These are phyloP conservation scores for Gossypium davidsonii DNA, from an alignment of 441 rosid genomes.

Conservation along the genomic window DNA sequence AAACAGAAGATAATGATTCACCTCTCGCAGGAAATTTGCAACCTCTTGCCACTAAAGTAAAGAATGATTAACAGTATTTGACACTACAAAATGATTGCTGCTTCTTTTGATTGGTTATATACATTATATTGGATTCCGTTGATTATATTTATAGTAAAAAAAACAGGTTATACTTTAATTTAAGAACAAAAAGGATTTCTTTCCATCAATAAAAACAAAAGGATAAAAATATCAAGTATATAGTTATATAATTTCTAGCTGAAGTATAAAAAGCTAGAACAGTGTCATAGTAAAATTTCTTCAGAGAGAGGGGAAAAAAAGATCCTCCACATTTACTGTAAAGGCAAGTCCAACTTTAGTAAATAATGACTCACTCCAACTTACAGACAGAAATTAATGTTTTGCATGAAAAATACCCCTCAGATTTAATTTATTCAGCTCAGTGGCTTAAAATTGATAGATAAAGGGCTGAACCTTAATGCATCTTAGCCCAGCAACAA, in stretches of 20 bases:
- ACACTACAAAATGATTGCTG: neutral
- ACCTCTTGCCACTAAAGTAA: neutral
- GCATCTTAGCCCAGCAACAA: constrained; percentile 77
- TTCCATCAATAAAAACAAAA: neutral
- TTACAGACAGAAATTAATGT: neutral
- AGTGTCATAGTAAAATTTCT: neutral
- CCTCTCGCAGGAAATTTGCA: neutral
- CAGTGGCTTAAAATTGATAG: neutral
- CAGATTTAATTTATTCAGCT: neutral
- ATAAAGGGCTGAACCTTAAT: constrained; percentile 57
- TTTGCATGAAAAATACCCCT: neutral
- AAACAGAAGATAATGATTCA: neutral
- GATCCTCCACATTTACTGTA: neutral
- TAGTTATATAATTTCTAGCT: neutral
- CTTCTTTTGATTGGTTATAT: neutral
- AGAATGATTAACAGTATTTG: constrained; percentile 2
- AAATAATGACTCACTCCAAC: neutral
- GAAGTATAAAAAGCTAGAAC: neutral
- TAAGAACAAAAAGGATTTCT: neutral
- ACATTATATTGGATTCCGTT: neutral
- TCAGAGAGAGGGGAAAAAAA: neutral
- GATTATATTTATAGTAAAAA: neutral
- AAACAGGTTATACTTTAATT: neutral
- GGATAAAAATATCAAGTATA: neutral
- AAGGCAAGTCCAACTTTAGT: neutral